Conservation (phyloP, 176 grass and related monocot species). For the Triticum turgidum region DNA sequence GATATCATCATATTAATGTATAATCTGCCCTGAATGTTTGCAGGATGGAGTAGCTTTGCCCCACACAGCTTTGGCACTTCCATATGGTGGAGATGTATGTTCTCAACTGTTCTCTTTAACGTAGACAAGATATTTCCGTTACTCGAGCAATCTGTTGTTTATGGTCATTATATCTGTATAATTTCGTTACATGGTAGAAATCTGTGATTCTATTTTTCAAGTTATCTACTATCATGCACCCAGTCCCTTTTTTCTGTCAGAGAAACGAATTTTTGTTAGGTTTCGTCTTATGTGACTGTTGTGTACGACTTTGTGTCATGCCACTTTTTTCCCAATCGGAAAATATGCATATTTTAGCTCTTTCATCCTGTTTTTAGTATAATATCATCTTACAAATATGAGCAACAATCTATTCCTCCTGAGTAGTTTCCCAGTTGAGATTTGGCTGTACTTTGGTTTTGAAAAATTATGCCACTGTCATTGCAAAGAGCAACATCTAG, state of each 20-base stretch:
- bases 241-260: neutral
- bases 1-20: constrained; percentile 12
- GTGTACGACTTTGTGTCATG: neutral
- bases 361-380: neutral
- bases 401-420: neutral
- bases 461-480: neutral
- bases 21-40: constrained; percentile 18
- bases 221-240: neutral
- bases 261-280: neutral
- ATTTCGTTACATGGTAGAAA: neutral
- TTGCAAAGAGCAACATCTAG: neutral
- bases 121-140: constrained; percentile 1
- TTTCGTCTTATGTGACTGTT: neutral
- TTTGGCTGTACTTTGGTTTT: neutral
- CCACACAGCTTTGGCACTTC: constrained; percentile 70
- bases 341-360: constrained; percentile 12
- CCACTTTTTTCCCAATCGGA: neutral
- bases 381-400: neutral
- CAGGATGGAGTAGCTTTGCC: constrained; percentile 99
- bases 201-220: neutral
- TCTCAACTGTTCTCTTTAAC: neutral
- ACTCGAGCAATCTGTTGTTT: neutral
- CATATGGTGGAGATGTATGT: constrained; percentile 93
- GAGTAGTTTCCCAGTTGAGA: neutral
- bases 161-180: neutral